These are phyloP conservation scores for Paramyrothecium sp. DNA, from an alignment of 2,329 filamentous ascomycete species.

Conservation along the genomic window DNA sequence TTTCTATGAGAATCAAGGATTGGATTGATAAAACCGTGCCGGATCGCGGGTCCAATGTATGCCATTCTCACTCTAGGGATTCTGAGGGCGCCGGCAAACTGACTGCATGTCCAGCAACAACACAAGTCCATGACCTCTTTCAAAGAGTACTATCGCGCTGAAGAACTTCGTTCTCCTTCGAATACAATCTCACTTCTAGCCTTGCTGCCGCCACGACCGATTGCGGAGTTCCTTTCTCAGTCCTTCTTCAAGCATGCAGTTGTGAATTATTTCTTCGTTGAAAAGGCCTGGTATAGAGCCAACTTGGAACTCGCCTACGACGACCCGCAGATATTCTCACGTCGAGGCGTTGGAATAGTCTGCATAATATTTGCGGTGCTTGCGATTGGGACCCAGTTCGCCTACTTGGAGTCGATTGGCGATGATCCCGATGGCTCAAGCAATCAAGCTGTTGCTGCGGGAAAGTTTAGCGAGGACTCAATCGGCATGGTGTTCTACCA, in stretches of 20 bases:
- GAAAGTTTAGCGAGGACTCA: conserved; percentile 45
- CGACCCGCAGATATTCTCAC: conserved; percentile 31
- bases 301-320: conserved; percentile 40
- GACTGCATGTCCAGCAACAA: neutral
- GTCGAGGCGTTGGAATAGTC: conserved; percentile 39
- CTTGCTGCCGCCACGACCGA: conserved; percentile 44
- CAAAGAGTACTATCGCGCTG: conserved; percentile 43
- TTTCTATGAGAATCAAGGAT: conserved; percentile 48
- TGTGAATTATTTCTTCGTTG: conserved; percentile 48
- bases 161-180: conserved; percentile 41
- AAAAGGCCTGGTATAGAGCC: conserved; percentile 38
- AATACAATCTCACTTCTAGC: conserved; percentile 35
- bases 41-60: conserved; percentile 19
- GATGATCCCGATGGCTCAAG: conserved; percentile 4
- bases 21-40: conserved; percentile 42
- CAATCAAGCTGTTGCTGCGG: conserved; percentile 16
- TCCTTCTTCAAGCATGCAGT: conserved; percentile 47
- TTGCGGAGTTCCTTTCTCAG: conserved; percentile 44
- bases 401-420: conserved; percentile 38
- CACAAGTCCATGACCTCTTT: conserved; percentile 10
- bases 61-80: neutral
- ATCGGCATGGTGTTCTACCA: conserved; percentile 56
- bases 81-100: neutral
- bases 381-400: conserved; percentile 51
- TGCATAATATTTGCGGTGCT: conserved; percentile 45